These are phyloP conservation scores for Talaromyces stipitatus DNA, from an alignment of 495 filamentous ascomycete species.

Conservation along the genomic window DNA sequence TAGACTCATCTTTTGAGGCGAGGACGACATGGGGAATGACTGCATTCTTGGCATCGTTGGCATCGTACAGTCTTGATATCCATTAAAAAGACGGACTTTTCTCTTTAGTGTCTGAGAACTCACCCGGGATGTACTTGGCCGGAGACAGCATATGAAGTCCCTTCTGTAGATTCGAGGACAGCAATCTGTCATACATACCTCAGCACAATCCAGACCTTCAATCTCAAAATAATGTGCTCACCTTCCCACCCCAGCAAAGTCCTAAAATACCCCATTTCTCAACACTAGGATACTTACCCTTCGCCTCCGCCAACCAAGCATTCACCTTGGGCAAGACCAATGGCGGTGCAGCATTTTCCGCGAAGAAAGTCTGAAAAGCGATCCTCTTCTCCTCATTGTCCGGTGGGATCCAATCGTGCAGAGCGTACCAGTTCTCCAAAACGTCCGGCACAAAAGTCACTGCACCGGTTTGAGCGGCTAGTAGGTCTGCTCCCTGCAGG, in stretches of 20 bases:
- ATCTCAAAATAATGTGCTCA: constrained; percentile 2
- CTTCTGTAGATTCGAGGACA: constrained; percentile 29
- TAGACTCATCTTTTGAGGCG: constrained; percentile 46
- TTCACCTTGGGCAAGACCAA: constrained; percentile 13
- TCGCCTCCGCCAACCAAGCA: constrained; percentile 15
- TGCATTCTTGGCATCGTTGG: constrained; percentile 34
- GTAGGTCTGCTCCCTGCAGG: constrained; percentile 47
- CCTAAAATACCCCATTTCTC: constrained; percentile 36
- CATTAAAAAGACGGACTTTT: no score
- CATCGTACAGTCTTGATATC: constrained; percentile 24
- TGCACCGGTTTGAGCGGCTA: constrained; percentile 28
- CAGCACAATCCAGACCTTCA: neutral
- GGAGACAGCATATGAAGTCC: constrained; percentile 36
- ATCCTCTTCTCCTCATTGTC: constrained; percentile 39
- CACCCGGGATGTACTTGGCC: constrained; percentile 46
- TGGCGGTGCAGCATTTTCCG: constrained; percentile 12
- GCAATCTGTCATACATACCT: constrained; percentile 22
- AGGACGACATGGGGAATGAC: constrained; percentile 47
- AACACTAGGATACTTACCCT: constrained; percentile 21
- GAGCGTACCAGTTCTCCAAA: constrained; percentile 28
- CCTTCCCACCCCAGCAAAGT: constrained; percentile 46
- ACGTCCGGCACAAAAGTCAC: constrained; percentile 41
- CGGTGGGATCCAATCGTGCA: constrained; percentile 24
- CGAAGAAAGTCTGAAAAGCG: constrained; percentile 20
- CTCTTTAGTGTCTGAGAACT: neutral